These are phyloP conservation scores for Colletotrichum chlorophyti DNA, from an alignment of 2,329 filamentous ascomycete genomes.

Conservation along the genomic window DNA sequence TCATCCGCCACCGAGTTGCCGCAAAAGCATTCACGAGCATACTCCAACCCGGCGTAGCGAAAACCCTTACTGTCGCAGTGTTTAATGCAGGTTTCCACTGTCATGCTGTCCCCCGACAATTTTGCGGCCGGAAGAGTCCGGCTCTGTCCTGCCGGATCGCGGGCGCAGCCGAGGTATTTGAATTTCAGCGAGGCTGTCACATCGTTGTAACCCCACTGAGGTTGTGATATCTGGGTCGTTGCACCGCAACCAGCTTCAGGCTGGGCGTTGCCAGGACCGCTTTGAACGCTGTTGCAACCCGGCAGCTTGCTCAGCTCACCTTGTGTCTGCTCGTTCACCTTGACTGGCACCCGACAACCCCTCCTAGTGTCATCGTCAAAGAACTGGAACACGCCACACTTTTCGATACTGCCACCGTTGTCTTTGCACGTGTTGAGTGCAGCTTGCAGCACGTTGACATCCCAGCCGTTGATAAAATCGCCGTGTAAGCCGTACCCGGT, in stretches of 20 bases:
- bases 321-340: slow-evolving; percentile 51
- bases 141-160: slow-evolving; percentile 35
- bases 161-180: slow-evolving; percentile 60
- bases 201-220: slow-evolving; percentile 50
- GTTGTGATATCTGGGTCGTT: slow-evolving; percentile 43
- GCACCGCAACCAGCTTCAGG: slow-evolving; percentile 39
- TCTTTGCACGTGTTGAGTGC: slow-evolving; percentile 72
- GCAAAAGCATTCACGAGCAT: slow-evolving; percentile 47
- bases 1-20: slow-evolving; percentile 35
- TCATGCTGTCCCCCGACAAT: slow-evolving; percentile 41
- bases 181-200: slow-evolving; percentile 50
- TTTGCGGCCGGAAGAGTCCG: slow-evolving; percentile 39
- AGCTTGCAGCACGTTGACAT: slow-evolving; percentile 66
- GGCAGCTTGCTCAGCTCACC: slow-evolving; percentile 57
- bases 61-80: slow-evolving; percentile 37
- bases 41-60: slow-evolving; percentile 45
- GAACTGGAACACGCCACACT: slow-evolving; percentile 61
- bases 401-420: slow-evolving; percentile 64
- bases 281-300: slow-evolving; percentile 56
- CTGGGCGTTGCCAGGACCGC: slow-evolving; percentile 34
- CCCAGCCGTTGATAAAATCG: slow-evolving; percentile 79
- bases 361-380: slow-evolving; percentile 47
- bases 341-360: slow-evolving; percentile 57
- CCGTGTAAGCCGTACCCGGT: slow-evolving; percentile 75
- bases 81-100: slow-evolving; percentile 40